These are phyloP conservation scores for Phytophthora megakarya DNA, from an alignment of 352 stramenopile species.

Conservation along the genomic window DNA sequence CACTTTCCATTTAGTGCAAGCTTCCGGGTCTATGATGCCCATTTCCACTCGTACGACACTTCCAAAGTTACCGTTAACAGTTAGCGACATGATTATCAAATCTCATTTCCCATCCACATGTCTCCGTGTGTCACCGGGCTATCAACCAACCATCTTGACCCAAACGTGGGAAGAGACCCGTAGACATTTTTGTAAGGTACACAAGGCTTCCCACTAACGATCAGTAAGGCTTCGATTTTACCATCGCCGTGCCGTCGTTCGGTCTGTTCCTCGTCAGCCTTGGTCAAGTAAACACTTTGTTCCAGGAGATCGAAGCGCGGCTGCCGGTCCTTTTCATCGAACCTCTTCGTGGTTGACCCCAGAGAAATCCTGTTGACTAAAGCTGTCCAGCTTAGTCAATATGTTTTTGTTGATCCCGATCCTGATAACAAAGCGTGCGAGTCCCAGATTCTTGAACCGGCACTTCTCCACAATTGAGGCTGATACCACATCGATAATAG, in stretches of 20 bases:
- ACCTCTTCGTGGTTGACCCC: conserved; percentile 15
- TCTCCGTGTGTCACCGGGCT: no score
- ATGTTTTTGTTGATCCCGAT: conserved; percentile 33
- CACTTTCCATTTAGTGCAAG: no score
- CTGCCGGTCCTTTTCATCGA: conserved; percentile 19
- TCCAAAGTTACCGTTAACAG: no score
- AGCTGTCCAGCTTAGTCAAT: not conserved
- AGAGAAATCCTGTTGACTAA: conserved; percentile 9
- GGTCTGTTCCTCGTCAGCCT: conserved; percentile 1
- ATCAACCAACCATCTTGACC: no score
- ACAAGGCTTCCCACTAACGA: no score
- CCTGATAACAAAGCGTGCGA: conserved; percentile 28
- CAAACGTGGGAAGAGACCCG: no score
- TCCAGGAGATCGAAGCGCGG: conserved; percentile 10
- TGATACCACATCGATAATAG: conserved; percentile 14
- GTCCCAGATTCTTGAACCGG: conserved; percentile 21
- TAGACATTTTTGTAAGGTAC: no score
- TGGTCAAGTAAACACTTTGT: conserved; percentile 1
- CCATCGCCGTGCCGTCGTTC: conserved; percentile 6
- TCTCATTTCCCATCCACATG: no score
- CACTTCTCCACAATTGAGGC: conserved; percentile 2
- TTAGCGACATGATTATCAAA: no score
- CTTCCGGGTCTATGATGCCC: no score
- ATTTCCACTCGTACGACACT: no score
- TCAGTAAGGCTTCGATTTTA: not conserved